Base-by-base conservation (phyloP, 2,329 filamentous ascomycete genomes). In the Pseudogymnoascus destructans region DNA sequence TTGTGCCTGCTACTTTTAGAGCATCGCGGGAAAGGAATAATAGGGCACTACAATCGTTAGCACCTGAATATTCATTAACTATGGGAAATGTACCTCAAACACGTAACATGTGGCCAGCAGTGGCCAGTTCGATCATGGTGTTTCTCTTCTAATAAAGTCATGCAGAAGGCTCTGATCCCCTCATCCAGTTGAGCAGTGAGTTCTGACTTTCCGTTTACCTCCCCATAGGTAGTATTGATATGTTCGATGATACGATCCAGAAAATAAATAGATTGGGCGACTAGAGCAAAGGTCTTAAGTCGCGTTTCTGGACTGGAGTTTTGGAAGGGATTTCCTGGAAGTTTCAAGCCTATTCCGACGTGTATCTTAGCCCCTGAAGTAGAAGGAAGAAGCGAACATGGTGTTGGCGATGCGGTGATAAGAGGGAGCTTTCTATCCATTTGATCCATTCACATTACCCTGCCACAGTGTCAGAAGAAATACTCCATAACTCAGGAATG, bases 71-170 rank as follows among this genome's bases (percentile, higher is more conserved):
- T 13, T 7, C 25, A 30, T 30, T 11, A 8, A 19, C 9, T 19
- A 19, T 17, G 15, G 25, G 1, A 30, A 30, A 11, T 15, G 15
- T 52, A 52, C 46, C 46, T 52, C 46, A 52, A 19, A 30, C 46
- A 52, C 15, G 46, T 52, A 30, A 25, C 46, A 52, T 52, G 46
- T 52, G 46, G 46, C 46, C 46, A 52, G 25, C 46, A 52, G 25
- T 52, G 46, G 15, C 46, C 25, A 52, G 46, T 52, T 32, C 46
- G 25, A 32, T 52, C 46, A 19, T 52, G 5, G 25, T 30, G 5
- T 8, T 52, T 52, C 25, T 27, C 46, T 19, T 52, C 46, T 19
- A 52, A 30, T 32, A 52, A 32, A 19, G 25, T 52, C 46, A 52
- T 52, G 25, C 15, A 32, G 32, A 52, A 52, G 10, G 46, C 46